These are phyloP conservation scores for Microthyrium microscopicum DNA, from an alignment of 2,329 filamentous ascomycete genomes.

Conservation along the genomic window DNA sequence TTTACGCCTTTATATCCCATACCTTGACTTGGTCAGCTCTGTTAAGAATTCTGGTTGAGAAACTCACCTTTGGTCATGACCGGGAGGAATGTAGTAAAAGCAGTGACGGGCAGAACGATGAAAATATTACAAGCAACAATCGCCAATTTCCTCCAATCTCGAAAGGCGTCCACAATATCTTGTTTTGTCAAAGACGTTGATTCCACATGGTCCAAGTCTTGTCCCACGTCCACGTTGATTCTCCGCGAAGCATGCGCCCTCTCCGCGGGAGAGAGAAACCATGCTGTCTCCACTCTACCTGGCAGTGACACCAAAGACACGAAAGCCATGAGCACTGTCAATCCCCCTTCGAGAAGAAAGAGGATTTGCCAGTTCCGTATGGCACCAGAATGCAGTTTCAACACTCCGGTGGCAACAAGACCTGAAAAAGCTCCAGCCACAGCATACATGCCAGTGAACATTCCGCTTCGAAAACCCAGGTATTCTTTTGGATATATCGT, in stretches of 20 bases:
- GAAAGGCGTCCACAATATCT: conserved; percentile 8
- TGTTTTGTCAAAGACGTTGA: conserved; percentile 4
- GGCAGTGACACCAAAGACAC: neutral
- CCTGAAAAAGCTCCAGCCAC: conserved; percentile 10
- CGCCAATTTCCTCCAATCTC: conserved; percentile 9
- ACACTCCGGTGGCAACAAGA: conserved; percentile 9
- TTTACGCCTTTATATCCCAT: conserved; percentile 8
- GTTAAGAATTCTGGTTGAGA: conserved; percentile 8
- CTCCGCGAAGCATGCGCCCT: conserved; percentile 6
- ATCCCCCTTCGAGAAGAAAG: conserved; percentile 8
- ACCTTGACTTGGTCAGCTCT: too few relatives aligned
- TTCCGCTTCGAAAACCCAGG: conserved; percentile 7
- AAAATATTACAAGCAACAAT: conserved; percentile 6
- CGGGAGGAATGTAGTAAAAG: conserved; percentile 3
- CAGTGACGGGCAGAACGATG: conserved; percentile 6
- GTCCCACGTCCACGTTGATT: conserved; percentile 5
- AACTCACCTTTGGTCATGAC: conserved; percentile 1
- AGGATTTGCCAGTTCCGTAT: conserved; percentile 9
- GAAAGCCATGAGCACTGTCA: neutral
- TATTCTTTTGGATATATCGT: conserved; percentile 9
- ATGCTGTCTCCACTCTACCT: conserved; percentile 1
- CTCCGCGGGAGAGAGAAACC: conserved; percentile 6
- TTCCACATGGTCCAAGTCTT: neutral
- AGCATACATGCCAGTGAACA: conserved; percentile 9
- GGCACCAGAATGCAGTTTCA: conserved; percentile 5